These are phyloP conservation scores for Ascochyta clinopodiicola DNA, from an alignment of 2,329 filamentous ascomycete genomes.

Conservation along the genomic window DNA sequence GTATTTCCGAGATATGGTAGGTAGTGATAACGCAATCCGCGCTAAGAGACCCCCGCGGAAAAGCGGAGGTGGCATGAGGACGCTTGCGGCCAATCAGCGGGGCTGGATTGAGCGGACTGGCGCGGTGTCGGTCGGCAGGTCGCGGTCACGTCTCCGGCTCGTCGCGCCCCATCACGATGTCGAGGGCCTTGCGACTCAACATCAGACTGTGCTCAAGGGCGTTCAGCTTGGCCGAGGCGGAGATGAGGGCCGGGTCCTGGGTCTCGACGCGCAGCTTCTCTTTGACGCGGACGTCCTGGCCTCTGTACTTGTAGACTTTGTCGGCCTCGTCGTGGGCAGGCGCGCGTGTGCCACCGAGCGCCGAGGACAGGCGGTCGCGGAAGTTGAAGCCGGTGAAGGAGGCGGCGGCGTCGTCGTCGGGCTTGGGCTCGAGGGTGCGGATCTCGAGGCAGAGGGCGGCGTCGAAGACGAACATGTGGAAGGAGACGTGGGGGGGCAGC, in stretches of 20 bases:
- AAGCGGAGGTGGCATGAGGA: neutral
- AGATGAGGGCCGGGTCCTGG: constrained; percentile 85
- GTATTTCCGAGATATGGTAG: constrained; percentile 10
- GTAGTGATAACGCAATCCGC: constrained; percentile 14
- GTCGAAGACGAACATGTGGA: constrained; percentile 67
- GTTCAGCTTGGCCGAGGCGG: constrained; percentile 80
- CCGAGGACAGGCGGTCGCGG: constrained; percentile 60
- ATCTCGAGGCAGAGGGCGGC: constrained; percentile 66
- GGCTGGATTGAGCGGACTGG: neutral
- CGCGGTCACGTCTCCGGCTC: constrained; percentile 39
- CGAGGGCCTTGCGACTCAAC: constrained; percentile 73
- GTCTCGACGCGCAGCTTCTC: constrained; percentile 91
- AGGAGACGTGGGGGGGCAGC: constrained; percentile 71
- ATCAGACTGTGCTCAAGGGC: constrained; percentile 77
- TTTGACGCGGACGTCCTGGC: constrained; percentile 79
- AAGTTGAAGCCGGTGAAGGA: constrained; percentile 58
- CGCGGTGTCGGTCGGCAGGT: constrained; percentile 1
- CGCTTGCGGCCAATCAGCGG: constrained; percentile 10
- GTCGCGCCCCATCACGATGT: constrained; percentile 76
- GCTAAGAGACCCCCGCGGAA: constrained; percentile 7
- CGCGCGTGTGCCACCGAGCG: constrained; percentile 51
- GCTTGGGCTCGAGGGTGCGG: constrained; percentile 68
- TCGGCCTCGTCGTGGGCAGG: constrained; percentile 71
- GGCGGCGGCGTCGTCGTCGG: constrained; percentile 37
- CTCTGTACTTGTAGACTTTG: constrained; percentile 72